These are phyloP conservation scores for Stachybotrys chartarum DNA, from an alignment of 2,329 filamentous ascomycete genomes.

Conservation along the genomic window DNA sequence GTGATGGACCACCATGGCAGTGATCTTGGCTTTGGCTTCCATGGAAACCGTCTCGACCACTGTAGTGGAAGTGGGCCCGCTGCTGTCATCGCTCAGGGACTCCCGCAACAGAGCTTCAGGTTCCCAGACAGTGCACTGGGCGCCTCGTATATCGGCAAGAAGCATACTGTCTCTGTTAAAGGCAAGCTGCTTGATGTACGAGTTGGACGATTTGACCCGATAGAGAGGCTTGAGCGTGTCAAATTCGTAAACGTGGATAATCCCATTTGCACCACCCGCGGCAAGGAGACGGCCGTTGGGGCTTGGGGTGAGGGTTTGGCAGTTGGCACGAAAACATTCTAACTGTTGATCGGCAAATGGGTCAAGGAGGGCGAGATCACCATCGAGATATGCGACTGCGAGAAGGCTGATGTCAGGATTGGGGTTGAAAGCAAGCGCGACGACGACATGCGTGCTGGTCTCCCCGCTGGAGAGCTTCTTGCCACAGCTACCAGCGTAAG, in stretches of 20 bases:
- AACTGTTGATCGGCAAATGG: conserved; percentile 16
- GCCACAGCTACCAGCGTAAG: conserved; percentile 23
- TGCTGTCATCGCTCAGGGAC: conserved; percentile 16
- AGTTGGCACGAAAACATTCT: conserved; percentile 16
- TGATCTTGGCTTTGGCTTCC: conserved; percentile 19
- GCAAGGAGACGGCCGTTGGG: conserved; percentile 20
- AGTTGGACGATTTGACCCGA: conserved; percentile 13
- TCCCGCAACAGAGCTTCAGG: conserved; percentile 18
- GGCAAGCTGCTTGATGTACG: conserved; percentile 21
- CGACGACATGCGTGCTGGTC: conserved; percentile 19
- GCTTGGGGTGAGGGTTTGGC: conserved; percentile 21
- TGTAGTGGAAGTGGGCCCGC: conserved; percentile 11
- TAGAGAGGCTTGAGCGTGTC: conserved; percentile 20
- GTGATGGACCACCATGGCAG: conserved; percentile 16
- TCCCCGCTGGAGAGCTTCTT: conserved; percentile 21
- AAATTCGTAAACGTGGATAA: conserved; percentile 20
- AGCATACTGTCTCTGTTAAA: conserved; percentile 22
- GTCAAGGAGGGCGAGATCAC: conserved; percentile 23
- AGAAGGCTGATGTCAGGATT: conserved; percentile 20
- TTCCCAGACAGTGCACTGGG: conserved; percentile 29
- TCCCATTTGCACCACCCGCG: conserved; percentile 13
- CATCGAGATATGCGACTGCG: conserved; percentile 21
- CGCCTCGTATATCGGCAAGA: conserved; percentile 25
- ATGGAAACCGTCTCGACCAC: conserved; percentile 13
- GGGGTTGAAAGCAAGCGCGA: conserved; percentile 24